Base-by-base conservation (phyloP, 2,329 filamentous ascomycete genomes). In the Gliomastix tumulicola region DNA sequence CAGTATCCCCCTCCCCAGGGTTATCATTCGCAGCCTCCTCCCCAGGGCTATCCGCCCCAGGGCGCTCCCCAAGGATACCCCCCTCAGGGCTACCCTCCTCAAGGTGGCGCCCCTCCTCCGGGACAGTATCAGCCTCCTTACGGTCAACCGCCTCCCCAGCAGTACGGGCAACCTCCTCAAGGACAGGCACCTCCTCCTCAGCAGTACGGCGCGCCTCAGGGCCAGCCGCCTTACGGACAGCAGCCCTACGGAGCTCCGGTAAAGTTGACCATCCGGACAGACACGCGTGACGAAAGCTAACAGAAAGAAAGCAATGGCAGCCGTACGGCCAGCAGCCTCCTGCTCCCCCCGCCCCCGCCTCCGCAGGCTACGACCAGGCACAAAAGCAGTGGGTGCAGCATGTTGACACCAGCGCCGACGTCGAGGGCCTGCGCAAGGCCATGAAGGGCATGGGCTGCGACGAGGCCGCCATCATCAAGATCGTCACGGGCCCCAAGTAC, bases 391-490 rank as follows among this genome's bases (percentile, higher is more conserved):
- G 30, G 34, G 36, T 40, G 1, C 44, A 45, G 3, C 50, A 42
- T n/a, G 46, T 58, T 10, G 49, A 62, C 21, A 59, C 55, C 5
- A 15, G 42, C 3, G 21, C 44, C 13, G 58, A 60, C 6, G 48
- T 47, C 1, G 53, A 60, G 40, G 31, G 41, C 2, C 35, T 62
- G 2, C 48, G 54, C 32, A 54, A 57, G 17, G 56, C 57, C 2
- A 59, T 61, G 57, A 56, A 56, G 40, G 55, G 54, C 7, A 53
- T 56, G 44, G 58, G 55, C 2, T 59, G 56, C 23, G 52, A 60
- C 16, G 52, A 61, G 35, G 37, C 43, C 3, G 45, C 53, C 0
- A 37, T 62, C 9, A 54, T 60, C 23, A 44, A 44, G 4, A 41
- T 57, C 7, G 43, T 62, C 9, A 44, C 55, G 0, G 48, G 39